Base-by-base conservation (phyloP, 345 rosid genomes). In the Eucalyptus victrix region DNA sequence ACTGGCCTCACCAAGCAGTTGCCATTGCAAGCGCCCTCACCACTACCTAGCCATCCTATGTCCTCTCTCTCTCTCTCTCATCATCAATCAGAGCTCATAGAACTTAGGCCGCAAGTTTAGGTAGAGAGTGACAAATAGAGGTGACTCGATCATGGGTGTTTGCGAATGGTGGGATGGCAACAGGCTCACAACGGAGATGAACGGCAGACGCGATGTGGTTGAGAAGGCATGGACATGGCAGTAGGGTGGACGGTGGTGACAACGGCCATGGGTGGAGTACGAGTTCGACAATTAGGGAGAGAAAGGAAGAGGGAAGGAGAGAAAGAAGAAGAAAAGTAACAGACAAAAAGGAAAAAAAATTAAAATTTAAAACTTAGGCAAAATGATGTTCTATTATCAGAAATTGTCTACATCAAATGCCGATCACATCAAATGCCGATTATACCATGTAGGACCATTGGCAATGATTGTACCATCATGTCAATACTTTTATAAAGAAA, bases 381-480 rank as follows among this genome's bases (percentile, higher is more conserved):
- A 12, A 26, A 60, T 12, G n/a, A 26, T 58, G 14, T 58, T 30
- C 6, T 28, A 28, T 62, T 62, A 62, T 28, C 4, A 62, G 2
- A 56, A 56, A 24, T 56, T 56, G 30, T 56, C 11, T 2, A 53
- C 0, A 53, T 53, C 26, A 53, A 53, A 53, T 53, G 10, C 24
- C 56, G 4, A 53, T 53, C 56, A 53, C 4, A 53, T 53, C 24
- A 53, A 18, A 53, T 53, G 2, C 24, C 11, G 2, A 53, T 53
- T 56, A 56, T 56, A 11, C 14, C 62, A 1, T 0, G 6, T 56
- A 56, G 30, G 14, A 24, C 30, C 13, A 23, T 56, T 56, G 62
- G 6, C 62, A 56, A 2, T 24, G 62, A 56, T 1, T 23, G 6
- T 0, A 62, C 9, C 3, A 0, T 62, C 8, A 28, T 30, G 1